Conservation (phyloP, 352 stramenopile species). For the Pythium plurisporium region DNA sequence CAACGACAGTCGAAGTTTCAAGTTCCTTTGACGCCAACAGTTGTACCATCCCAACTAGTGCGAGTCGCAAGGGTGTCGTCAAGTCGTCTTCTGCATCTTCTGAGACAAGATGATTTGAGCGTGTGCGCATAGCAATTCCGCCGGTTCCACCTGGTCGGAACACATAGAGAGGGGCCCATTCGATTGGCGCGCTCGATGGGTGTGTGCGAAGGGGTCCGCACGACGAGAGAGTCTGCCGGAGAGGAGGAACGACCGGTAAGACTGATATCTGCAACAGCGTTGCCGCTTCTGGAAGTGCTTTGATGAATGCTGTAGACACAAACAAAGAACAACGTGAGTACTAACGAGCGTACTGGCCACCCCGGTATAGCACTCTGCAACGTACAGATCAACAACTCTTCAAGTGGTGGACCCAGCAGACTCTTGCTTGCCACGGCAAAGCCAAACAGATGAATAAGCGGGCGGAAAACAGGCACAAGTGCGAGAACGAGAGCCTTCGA, state of each 20-base stretch:
- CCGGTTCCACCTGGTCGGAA: slow-evolving; percentile 66
- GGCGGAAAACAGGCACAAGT: slow-evolving; percentile 65
- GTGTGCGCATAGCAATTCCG: slow-evolving; percentile 39
- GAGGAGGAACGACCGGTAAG: slow-evolving; percentile 42
- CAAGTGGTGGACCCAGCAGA: slow-evolving; percentile 39
- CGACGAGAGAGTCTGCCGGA: slow-evolving; percentile 22
- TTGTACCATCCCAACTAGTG: slow-evolving; percentile 47
- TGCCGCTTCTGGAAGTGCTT: slow-evolving; percentile 22
- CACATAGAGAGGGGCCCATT: slow-evolving; percentile 37
- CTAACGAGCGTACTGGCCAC: not conserved
- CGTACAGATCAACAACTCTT: slow-evolving; percentile 50
- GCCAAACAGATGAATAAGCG: slow-evolving; percentile 65
- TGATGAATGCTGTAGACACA: slow-evolving; percentile 30
- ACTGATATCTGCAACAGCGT: slow-evolving; percentile 51
- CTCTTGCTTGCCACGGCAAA: slow-evolving; percentile 70
- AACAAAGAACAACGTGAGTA: not conserved
- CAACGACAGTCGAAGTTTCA: slow-evolving; percentile 57
- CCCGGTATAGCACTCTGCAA: too few species aligned
- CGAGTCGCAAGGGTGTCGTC: slow-evolving; percentile 25
- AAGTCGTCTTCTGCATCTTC: slow-evolving; percentile 14
- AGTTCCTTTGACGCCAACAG: slow-evolving; percentile 60
- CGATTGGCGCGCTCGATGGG: not conserved
- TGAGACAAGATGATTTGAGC: not conserved
- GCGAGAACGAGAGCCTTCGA: slow-evolving; percentile 50
- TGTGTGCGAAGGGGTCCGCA: not conserved